Evolutionary conservation across 2,329 filamentous ascomycete species (phyloP), one percentile per base, ranked within the genome.

Genomic region (Pyrenochaeta sp.): DNA sequence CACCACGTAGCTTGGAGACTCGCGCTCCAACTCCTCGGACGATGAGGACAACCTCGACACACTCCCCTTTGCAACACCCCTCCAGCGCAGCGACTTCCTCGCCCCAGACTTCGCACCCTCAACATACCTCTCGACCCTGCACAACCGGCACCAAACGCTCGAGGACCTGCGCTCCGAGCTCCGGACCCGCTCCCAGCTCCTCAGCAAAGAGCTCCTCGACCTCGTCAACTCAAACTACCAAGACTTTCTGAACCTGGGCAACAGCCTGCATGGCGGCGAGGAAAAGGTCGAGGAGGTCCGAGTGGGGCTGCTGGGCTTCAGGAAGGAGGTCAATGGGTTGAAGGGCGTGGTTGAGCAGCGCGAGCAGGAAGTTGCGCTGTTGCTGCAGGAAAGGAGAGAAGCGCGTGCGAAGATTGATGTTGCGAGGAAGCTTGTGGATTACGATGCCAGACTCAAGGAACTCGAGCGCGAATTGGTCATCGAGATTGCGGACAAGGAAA

Each of bases 161-260:
- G 92, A 96, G 68, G 94, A 99, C 69, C 79, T 99, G 21, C 89
- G 93, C 23, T 76, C 86, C 4, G 95, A 99, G 64, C 79, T 99
- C 11, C 86, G 92, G 30, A 84, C 91, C 45, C 82, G 95, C 38
- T 89, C 86, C 57, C 83, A 89, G 58, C 81, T 87, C 14, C 86
- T 99, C 49, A 89, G 86, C 62, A 84, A 87, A 51, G 94, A 99
- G 74, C 80, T 99, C 3, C 80, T 99, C 13, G 93, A 96, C 73
- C 83, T 99, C 6, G 94, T 99, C 55, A 99, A 99, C 67, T 83
- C 87, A 37, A 96, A 99, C 72, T 97, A 99, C 69, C 87, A 90
- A 34, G 88, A 93, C 44, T 99, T 99, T 60, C 73, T 99, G 4
- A 86, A 86, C 0, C 75, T 99, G 0, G 95, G 94, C 0, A 84